Evolutionary conservation across 306 rosid genomes (phyloP).

Genomic region (Sicyos baderoa): DNA sequence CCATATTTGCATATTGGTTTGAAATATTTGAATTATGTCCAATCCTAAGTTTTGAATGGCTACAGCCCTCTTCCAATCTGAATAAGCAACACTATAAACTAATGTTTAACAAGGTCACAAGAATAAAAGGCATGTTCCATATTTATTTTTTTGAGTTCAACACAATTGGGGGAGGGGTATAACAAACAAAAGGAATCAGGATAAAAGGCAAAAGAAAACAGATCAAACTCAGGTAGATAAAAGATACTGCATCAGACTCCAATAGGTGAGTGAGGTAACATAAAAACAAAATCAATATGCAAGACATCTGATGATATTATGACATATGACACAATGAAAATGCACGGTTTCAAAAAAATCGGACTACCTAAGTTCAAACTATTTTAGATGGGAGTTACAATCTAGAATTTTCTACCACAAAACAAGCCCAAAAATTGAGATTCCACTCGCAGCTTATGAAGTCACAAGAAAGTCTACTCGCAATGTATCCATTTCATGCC

Average conservation of each 20-base stretch:
- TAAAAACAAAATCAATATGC: background rate
- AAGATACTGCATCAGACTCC: slow-evolving; percentile 2
- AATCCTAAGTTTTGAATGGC: background rate
- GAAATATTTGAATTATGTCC: background rate
- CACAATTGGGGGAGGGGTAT: too few species aligned
- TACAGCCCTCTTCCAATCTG: background rate
- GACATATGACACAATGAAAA: background rate
- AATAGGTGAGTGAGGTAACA: background rate
- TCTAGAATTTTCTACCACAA: background rate
- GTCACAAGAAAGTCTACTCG: background rate
- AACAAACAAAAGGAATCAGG: too few species aligned
- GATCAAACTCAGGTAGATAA: background rate
- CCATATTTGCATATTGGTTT: background rate
- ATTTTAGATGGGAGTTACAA: background rate
- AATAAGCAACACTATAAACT: slow-evolving; percentile 8
- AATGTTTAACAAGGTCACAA: background rate
- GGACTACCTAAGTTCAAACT: background rate
- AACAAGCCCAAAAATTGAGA: background rate
- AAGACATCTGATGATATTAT: background rate
- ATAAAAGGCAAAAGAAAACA: background rate
- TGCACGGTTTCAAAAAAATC: background rate
- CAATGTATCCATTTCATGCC: background rate
- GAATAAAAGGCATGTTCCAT: background rate
- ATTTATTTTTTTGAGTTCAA: background rate
- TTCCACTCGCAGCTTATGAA: background rate